Evolutionary conservation across 441 rosid species (phyloP).

Genomic region (Viola pubescens): DNA sequence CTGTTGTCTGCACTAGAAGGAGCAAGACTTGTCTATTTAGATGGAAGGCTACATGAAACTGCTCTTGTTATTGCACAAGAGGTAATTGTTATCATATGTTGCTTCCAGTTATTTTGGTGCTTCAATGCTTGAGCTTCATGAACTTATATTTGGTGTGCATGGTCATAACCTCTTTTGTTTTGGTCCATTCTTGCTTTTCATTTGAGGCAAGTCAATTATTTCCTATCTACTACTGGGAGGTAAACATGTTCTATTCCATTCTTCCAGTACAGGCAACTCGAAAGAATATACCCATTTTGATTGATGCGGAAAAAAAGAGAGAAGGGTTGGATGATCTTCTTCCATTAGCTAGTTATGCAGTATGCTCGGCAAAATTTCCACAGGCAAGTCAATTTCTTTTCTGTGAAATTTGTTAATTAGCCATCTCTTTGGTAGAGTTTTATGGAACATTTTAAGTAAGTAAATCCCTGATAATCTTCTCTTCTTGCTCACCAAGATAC

Average conservation of each 20-base stretch:
- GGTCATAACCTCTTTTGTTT: background rate
- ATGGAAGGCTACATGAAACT: constrained; percentile 63
- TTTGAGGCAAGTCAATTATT: constrained; percentile 5
- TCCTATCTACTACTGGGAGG: constrained; percentile 15
- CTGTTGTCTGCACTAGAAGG: constrained; percentile 55
- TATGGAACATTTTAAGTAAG: no score
- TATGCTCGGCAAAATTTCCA: constrained; percentile 74
- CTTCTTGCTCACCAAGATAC: no score
- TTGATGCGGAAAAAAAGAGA: constrained; percentile 67
- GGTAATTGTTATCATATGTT: constrained; percentile 33
- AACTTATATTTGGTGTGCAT: background rate
- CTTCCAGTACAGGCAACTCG: constrained; percentile 61
- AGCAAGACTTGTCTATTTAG: constrained; percentile 60
- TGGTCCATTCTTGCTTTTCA: background rate
- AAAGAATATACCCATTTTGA: constrained; percentile 60
- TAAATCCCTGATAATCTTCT: no score
- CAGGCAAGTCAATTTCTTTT: constrained; percentile 39
- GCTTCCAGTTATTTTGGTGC: constrained; percentile 6
- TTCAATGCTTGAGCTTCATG: background rate
- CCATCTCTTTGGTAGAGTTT: no score
- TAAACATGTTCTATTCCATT: constrained; percentile 14
- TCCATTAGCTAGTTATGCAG: constrained; percentile 48
- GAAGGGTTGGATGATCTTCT: constrained; percentile 66
- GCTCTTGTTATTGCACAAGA: constrained; percentile 68
- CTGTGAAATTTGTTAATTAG: no score